Conservation (phyloP, 306 rosid species). For the Trifolium repens region DNA sequence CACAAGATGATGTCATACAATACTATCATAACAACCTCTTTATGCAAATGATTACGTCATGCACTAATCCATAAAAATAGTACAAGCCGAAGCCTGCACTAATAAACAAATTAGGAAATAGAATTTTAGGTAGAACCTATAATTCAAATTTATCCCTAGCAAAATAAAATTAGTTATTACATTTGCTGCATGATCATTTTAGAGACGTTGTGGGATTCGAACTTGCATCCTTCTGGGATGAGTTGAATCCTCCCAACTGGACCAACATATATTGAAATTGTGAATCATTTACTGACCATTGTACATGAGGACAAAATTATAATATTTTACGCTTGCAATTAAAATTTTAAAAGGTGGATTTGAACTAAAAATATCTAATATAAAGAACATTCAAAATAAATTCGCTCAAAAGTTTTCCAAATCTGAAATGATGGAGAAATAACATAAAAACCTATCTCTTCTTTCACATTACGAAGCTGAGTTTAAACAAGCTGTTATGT, state of each 20-base stretch:
- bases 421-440: slow-evolving; percentile 1
- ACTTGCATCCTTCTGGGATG: not conserved
- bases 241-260: not conserved
- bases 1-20: not conserved
- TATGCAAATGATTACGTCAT: not conserved
- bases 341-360: not conserved
- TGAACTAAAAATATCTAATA: not conserved
- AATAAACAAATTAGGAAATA: slow-evolving; percentile 19
- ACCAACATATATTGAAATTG: not conserved
- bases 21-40: slow-evolving; percentile 1
- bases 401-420: slow-evolving; percentile 20
- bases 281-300: slow-evolving; percentile 2
- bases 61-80: slow-evolving; percentile 1
- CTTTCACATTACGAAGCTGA: slow-evolving; percentile 2
- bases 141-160: not conserved
- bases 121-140: not conserved
- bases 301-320: not conserved
- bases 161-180: not conserved
- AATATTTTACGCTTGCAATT: not conserved
- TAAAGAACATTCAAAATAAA: slow-evolving; percentile 10
- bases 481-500: slow-evolving; percentile 6
- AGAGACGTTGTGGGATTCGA: not conserved
- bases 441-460: not conserved
- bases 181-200: not conserved
- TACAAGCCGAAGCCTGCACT: slow-evolving; percentile 21